phyloP scores from a whole-genome alignment of 192 early-diverging fungal species.

The Linnemannia zychae region DNA sequence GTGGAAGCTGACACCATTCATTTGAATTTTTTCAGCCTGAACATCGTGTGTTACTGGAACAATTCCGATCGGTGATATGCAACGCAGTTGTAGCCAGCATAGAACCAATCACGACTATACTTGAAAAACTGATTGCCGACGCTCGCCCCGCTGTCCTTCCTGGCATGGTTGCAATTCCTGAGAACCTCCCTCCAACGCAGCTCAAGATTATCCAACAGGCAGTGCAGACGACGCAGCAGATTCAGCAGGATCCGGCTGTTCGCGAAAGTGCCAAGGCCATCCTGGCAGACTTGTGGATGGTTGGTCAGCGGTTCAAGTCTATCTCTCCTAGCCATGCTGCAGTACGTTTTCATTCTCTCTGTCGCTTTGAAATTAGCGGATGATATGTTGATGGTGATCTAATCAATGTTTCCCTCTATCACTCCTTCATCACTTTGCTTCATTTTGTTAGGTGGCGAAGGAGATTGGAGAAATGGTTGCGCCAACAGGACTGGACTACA shows the following conservation, averaged over 20 bases:
- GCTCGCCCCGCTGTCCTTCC: slow-evolving; percentile 35
- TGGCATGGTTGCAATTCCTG: slow-evolving; percentile 1
- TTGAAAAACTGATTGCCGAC: slow-evolving; percentile 38
- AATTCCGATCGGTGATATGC: slow-evolving; percentile 30
- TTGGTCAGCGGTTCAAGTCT: slow-evolving; percentile 53
- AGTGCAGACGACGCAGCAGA: neutral
- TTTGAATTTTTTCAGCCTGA: slow-evolving; percentile 23
- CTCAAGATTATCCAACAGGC: slow-evolving; percentile 19
- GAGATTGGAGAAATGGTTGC: slow-evolving; percentile 44
- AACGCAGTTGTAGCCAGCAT: neutral
- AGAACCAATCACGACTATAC: slow-evolving; percentile 5
- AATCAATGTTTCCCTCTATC: too few relatives aligned
- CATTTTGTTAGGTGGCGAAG: slow-evolving; percentile 26
- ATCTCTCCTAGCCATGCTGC: slow-evolving; percentile 31
- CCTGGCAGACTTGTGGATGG: slow-evolving; percentile 49
- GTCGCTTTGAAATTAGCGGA: too few relatives aligned
- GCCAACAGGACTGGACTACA: slow-evolving; percentile 46
- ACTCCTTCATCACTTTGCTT: neutral
- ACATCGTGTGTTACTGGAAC: slow-evolving; percentile 22
- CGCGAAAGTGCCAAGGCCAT: slow-evolving; percentile 44
- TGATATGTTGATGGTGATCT: neutral
- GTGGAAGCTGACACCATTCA: neutral
- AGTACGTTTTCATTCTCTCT: slow-evolving; percentile 9
- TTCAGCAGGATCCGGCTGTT: slow-evolving; percentile 1
- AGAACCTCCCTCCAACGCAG: neutral